Base-by-base conservation (phyloP, 106 monocot genomes). In the Triglochin maritima region DNA sequence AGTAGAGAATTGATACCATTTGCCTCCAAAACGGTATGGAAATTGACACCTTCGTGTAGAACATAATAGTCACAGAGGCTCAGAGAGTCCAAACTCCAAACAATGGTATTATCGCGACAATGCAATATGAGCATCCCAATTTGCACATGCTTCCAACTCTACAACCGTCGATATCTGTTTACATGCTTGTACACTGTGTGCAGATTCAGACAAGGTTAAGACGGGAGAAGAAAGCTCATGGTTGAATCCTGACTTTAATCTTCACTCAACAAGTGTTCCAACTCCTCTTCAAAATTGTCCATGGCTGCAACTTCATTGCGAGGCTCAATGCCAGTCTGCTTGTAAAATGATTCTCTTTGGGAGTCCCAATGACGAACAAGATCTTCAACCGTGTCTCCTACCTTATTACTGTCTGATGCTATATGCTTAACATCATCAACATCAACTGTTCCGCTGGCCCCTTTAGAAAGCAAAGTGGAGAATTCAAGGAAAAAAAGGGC, bases 391-490 rank as follows among this genome's bases (percentile, higher is more conserved):
- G 42, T 62, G 46, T 79, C 72, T 7, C 77, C 81, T 6, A 69
- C 71, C 13, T 43, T 49, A 15, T 73, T 84, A 50, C 71, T 65
- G 6, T 77, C 52, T 50, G 81, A 77, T 59, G 63, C 55, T 45
- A 86, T 83, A 50, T 84, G 84, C 41, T 76, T 84, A 57, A 82
- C 71, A 71, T 90, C 86, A 47, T 77, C 74, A 14, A 86, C 64
- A n/a, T 72, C 67, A 47, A 80, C 66, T 13, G 47, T 71, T 7
- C 62, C 7, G 5, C 77, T 64, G 42, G 81, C 86, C 65, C 77
- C 90, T 90, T 59, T 60, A 12, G 17, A 68, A n/a, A 17, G 14
- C 56, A 44, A 67, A 12, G 57, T 29, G 49, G 47, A 64, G 12
- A 12, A 9, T 12, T 10, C 55, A 55, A 55, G 55, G 2, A 55